Evolutionary conservation across 1,139 yeast genomes (phyloP).

Genomic region (Pneumocystis murina): DNA sequence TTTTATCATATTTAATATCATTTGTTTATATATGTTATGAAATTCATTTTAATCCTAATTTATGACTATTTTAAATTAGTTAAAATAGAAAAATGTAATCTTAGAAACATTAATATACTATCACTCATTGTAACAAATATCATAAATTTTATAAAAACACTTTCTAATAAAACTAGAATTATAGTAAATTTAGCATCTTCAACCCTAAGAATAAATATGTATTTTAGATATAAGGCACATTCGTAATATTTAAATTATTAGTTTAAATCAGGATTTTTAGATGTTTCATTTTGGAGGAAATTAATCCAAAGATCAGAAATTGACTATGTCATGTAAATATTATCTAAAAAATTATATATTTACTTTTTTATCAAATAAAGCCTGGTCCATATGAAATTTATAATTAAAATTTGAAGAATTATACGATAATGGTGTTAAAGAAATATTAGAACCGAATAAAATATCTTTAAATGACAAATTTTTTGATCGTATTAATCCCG

Average conservation of each 20-base stretch:
- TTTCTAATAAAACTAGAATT: no score
- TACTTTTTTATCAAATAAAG: slow-evolving; percentile 5
- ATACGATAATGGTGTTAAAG: background rate
- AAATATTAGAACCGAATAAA: background rate
- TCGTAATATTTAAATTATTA: background rate
- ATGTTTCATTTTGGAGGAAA: slow-evolving; percentile 13
- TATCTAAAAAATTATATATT: background rate
- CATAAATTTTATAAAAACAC: no score
- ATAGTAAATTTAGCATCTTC: no score
- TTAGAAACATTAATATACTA: no score
- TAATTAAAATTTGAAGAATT: background rate
- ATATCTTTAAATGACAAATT: background rate
- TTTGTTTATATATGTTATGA: no score
- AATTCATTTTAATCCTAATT: no score
- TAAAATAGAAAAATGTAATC: no score
- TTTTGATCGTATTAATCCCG: slow-evolving; percentile 39
- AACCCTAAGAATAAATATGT: no score
- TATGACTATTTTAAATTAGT: no score
- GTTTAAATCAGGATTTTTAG: background rate
- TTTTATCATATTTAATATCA: no score
- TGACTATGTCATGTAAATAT: slow-evolving; percentile 8
- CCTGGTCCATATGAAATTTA: slow-evolving; percentile 2
- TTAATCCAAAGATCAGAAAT: slow-evolving; percentile 15
- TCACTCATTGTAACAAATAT: no score
- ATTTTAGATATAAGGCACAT: background rate